Conservation (phyloP, 495 filamentous ascomycete genomes). For the Astrocystis sublimbata region DNA sequence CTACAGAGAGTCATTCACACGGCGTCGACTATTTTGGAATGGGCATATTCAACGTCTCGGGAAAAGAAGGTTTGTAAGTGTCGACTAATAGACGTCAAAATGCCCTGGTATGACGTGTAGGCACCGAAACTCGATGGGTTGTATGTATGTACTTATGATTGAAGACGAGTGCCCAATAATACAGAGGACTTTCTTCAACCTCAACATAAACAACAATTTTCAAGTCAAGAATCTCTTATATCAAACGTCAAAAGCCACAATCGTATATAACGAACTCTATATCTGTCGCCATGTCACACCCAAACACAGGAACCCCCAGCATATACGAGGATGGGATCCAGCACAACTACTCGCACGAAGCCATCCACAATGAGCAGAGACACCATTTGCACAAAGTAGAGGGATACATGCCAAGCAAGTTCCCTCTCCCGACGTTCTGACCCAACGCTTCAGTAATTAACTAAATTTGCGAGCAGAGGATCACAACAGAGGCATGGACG, state of each 20-base stretch:
- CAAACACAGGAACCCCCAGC: constrained; percentile 16
- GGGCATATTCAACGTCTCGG: background rate
- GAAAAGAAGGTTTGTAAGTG: background rate
- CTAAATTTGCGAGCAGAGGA: constrained; percentile 20
- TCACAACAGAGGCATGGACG: constrained; percentile 28
- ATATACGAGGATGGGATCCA: constrained; percentile 26
- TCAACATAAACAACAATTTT: too few species aligned
- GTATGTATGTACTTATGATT: background rate
- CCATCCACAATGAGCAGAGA: constrained; percentile 21
- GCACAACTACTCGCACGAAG: constrained; percentile 23
- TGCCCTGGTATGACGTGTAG: constrained; percentile 12
- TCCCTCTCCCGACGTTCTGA: too few species aligned
- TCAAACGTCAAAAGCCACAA: too few species aligned
- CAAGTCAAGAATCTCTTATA: background rate
- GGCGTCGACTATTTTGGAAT: background rate
- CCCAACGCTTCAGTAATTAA: background rate
- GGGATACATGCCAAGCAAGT: constrained; percentile 21
- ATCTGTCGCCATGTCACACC: constrained; percentile 7
- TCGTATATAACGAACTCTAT: too few species aligned
- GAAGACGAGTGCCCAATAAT: background rate
- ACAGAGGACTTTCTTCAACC: background rate
- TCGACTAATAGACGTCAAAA: constrained; percentile 10
- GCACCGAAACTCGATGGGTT: background rate
- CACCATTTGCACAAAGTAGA: constrained; percentile 26
- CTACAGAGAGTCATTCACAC: background rate